phyloP scores from a whole-genome alignment of 2,329 filamentous ascomycete genomes.

The Endothia cerciana region DNA sequence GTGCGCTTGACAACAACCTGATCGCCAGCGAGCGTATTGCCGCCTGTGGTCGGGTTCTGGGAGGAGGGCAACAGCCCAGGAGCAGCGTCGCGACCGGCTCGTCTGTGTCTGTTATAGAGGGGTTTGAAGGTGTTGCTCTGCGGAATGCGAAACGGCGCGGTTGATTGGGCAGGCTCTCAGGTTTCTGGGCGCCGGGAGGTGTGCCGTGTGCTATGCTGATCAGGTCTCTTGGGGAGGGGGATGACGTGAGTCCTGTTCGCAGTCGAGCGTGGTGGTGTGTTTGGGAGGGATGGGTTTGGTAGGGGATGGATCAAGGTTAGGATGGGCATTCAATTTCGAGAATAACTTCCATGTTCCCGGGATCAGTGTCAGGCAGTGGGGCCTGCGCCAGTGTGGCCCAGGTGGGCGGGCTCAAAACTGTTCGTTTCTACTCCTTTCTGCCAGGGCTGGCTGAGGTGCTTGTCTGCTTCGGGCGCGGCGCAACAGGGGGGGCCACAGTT shows the following conservation, averaged over 20 bases:
- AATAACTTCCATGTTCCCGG: slow-evolving; percentile 12
- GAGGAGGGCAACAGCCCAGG: background rate
- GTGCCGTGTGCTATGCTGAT: background rate
- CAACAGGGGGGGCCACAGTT: background rate
- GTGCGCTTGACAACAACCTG: background rate
- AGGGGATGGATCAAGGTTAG: slow-evolving; percentile 10
- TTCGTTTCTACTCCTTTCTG: slow-evolving; percentile 6
- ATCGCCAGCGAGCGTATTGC: background rate
- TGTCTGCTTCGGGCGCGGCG: slow-evolving; percentile 1
- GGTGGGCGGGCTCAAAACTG: background rate
- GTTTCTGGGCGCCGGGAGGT: background rate
- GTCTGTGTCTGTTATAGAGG: background rate
- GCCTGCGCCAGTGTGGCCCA: background rate
- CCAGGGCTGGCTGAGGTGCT: slow-evolving; percentile 1
- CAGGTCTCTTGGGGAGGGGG: background rate
- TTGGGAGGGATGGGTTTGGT: slow-evolving; percentile 7
- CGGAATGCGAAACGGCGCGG: background rate
- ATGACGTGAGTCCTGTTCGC: slow-evolving; percentile 4
- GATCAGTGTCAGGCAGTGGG: slow-evolving; percentile 3
- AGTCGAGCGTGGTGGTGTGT: slow-evolving; percentile 3
- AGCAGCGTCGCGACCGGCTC: background rate
- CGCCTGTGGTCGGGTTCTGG: slow-evolving; percentile 1
- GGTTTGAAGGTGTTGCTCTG: background rate
- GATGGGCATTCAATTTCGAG: slow-evolving; percentile 15
- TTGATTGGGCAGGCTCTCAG: background rate